A percentile compares a stretch with the other conserved stretches of the same genome.
phyloP scores from a whole-genome alignment of 1,284 basidiomycete genomes.

The Grifola frondosa region DNA sequence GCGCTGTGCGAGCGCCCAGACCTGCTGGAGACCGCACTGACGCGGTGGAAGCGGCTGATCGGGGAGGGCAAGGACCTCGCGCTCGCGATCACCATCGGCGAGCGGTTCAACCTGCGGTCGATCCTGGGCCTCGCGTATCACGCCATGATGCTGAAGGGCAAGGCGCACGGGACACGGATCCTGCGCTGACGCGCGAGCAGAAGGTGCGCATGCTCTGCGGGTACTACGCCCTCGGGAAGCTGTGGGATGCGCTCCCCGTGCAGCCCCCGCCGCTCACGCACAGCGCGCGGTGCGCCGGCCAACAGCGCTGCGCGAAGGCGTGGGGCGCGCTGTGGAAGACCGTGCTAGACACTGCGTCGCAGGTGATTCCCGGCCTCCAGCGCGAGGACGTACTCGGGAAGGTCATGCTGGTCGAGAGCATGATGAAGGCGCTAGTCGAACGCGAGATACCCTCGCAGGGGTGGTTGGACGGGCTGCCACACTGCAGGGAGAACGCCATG shows the following conservation, averaged over 20 bases:
- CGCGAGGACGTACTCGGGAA: conserved; percentile 41
- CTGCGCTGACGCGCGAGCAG: conserved; percentile 37
- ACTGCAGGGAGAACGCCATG: conserved; percentile 34
- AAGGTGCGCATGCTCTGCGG: conserved; percentile 42
- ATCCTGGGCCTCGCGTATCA: conserved; percentile 44
- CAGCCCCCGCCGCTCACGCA: conserved; percentile 40
- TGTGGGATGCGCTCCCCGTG: conserved; percentile 40
- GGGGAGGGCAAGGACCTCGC: conserved; percentile 43
- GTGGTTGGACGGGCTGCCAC: conserved; percentile 39
- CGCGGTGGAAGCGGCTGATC: conserved; percentile 43
- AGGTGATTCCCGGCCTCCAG: conserved; percentile 34
- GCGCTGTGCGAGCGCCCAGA: conserved; percentile 45
- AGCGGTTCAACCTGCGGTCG: conserved; percentile 41
- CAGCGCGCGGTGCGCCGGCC: conserved; percentile 38
- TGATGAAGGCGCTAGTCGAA: conserved; percentile 41
- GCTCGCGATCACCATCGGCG: conserved; percentile 41
- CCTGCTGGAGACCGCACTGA: conserved; percentile 38
- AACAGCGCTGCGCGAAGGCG: conserved; percentile 42
- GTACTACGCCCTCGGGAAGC: conserved; percentile 41
- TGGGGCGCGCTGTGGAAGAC: conserved; percentile 42
- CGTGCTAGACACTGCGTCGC: conserved; percentile 37
- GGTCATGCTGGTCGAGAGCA: conserved; percentile 41
- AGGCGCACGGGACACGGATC: conserved; percentile 40
- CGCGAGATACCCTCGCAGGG: conserved; percentile 39
- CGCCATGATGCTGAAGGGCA: conserved; percentile 43